Base-by-base conservation (phyloP, 352 stramenopile genomes). In the Saprolegnia diclina region DNA sequence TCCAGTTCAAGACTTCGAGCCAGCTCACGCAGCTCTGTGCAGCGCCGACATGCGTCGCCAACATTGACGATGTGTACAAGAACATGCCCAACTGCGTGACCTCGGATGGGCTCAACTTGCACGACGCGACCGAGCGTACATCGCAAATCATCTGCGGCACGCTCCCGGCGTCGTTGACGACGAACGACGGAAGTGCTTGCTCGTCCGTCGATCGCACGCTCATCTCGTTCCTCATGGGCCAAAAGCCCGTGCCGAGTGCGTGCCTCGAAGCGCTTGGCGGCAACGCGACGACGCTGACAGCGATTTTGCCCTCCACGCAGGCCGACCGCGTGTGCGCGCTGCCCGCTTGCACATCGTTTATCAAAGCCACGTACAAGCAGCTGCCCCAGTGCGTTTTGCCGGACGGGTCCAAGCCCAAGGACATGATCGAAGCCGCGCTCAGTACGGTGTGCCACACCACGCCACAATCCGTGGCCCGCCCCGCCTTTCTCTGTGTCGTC, bases 11-110 rank as follows among this genome's bases (percentile, higher is more conserved):
- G 19, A 26, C 24, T 24, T 14, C 52, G 35, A 9, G 11, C 11
- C 52, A 59, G 35, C 52, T 59, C 35, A 26, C 24, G 19, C 13
- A 59, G 35, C 35, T 59, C 16, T 65, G 57, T 24, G n/a, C 16
- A 4, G 19, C 57, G 9, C 40, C 40, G 6, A 32, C 45, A n/a
- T 65, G 57, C 45, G 40, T 65, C 7, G 26, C 56, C 7, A 65
- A 65, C 24, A 42, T 65, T 13, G 13, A 65, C 14, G 26, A 21
- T 5, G 26, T 53, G 10, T 65, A 65, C 45, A 52, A 13, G 22
- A 38, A 18, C 45, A 26, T 65, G n/a, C 57, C 57, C n/a, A 65
- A 65, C 19, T 65, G 57, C 19, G 26, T 53, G 32, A 45, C 26
- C 1, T 19, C 57, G 1, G 38, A 65, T 13, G 57, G 57, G 6